These are phyloP conservation scores for Pinus albicaulis DNA, from an alignment of 75 land plant genomes.

Conservation along the genomic window DNA sequence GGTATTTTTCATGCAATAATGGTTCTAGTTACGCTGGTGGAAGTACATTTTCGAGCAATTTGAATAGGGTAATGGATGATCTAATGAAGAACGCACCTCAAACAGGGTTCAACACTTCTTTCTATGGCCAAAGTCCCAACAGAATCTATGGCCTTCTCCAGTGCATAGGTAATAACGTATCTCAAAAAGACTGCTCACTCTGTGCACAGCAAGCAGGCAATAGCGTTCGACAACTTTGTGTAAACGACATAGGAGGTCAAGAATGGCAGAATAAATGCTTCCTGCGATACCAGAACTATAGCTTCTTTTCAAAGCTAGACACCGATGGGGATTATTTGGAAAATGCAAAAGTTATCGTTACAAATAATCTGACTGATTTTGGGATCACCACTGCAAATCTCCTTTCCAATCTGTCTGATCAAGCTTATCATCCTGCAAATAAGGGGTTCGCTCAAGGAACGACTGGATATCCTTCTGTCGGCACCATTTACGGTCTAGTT, in stretches of 20 bases:
- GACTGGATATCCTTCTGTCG: not conserved
- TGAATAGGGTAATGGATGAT: too few relatives aligned
- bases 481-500: not conserved
- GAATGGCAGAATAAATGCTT: not conserved
- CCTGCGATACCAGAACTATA: conserved; percentile 4
- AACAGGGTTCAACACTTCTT: too few relatives aligned
- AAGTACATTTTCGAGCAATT: not conserved
- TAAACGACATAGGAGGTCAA: not conserved
- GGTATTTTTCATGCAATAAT: too few relatives aligned
- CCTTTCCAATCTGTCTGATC: not conserved
- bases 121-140: not conserved
- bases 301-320: not conserved
- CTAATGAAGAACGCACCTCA: too few relatives aligned
- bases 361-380: not conserved
- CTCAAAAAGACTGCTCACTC: not conserved
- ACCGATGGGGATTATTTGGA: not conserved
- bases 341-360: not conserved
- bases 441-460: not conserved
- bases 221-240: not conserved
- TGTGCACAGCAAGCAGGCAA: not conserved
- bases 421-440: not conserved
- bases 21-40: not conserved
- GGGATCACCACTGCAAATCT: not conserved
- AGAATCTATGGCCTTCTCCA: not conserved
- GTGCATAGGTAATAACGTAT: not conserved